phyloP scores from a whole-genome alignment of 495 filamentous ascomycete genomes.

The Pyrenula massariospora region DNA sequence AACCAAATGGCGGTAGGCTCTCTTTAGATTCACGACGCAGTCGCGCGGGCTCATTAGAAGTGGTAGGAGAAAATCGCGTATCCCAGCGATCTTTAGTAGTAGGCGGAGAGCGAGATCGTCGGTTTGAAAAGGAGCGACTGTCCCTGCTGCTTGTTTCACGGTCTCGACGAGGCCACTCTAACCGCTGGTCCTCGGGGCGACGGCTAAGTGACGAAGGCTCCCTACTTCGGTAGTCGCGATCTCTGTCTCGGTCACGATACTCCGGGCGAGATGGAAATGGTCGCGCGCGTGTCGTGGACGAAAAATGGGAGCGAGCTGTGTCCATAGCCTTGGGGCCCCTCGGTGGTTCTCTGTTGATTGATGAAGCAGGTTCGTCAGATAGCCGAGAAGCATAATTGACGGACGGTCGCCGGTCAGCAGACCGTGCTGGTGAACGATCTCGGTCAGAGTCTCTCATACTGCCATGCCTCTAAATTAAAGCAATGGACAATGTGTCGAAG shows the following conservation, averaged over 20 bases:
- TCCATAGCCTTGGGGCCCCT: neutral
- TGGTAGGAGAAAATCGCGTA: conserved; percentile 22
- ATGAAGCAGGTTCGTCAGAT: neutral
- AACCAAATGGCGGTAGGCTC: conserved; percentile 56
- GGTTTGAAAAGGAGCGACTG: conserved; percentile 25
- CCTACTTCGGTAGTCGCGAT: conserved; percentile 8
- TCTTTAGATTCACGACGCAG: conserved; percentile 47
- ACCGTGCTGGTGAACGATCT: conserved; percentile 10
- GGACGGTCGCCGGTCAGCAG: conserved; percentile 1
- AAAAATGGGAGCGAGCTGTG: neutral
- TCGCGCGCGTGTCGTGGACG: neutral
- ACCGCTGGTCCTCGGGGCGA: neutral
- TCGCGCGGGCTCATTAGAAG: conserved; percentile 19
- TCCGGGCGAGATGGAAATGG: conserved; percentile 6
- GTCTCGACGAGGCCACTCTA: conserved; percentile 19
- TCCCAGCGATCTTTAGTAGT: conserved; percentile 41
- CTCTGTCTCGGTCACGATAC: conserved; percentile 10
- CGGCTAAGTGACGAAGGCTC: neutral
- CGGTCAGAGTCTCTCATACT: conserved; percentile 2
- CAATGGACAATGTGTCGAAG: too few relatives aligned
- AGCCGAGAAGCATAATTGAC: neutral
- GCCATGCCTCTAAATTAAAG: too few relatives aligned
- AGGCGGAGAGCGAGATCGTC: conserved; percentile 23
- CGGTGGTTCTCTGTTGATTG: neutral
- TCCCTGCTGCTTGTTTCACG: conserved; percentile 34